Evolutionary conservation across 805 yeast species (phyloP).

Genomic region (Metschnikowia kunwiensis): DNA sequence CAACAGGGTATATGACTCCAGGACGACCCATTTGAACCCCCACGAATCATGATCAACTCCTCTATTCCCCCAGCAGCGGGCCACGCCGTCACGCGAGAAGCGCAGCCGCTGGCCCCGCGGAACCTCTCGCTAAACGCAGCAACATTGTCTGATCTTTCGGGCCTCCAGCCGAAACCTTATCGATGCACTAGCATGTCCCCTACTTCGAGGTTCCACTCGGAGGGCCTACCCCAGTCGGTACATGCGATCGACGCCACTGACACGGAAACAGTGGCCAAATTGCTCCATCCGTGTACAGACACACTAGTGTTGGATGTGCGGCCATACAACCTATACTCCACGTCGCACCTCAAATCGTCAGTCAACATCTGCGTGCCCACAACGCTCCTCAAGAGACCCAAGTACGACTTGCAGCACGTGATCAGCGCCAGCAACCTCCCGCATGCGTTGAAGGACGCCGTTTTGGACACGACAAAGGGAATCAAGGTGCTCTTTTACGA

Average conservation of each 20-base stretch:
- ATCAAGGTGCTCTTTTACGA: constrained; percentile 35
- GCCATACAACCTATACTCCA: constrained; percentile 35
- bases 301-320: constrained; percentile 35
- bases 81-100: constrained; percentile 3
- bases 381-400: constrained; percentile 39
- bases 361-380: constrained; percentile 44
- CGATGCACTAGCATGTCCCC: constrained; percentile 15
- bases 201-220: constrained; percentile 16
- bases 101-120: constrained; percentile 3
- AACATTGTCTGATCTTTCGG: background rate
- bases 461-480: constrained; percentile 16
- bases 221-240: constrained; percentile 13
- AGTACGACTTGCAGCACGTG: constrained; percentile 32
- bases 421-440: constrained; percentile 31
- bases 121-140: constrained; percentile 3
- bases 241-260: constrained; percentile 12
- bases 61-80: constrained; percentile 3
- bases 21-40: background rate
- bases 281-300: constrained; percentile 1
- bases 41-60: constrained; percentile 2
- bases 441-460: constrained; percentile 17
- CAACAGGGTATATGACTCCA: constrained; percentile 5
- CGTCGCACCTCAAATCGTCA: constrained; percentile 29
- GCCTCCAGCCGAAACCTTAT: constrained; percentile 3
- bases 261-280: constrained; percentile 4